These are phyloP conservation scores for Crepidotus variabilis DNA, from an alignment of 768 basidiomycete species.

Conservation along the genomic window DNA sequence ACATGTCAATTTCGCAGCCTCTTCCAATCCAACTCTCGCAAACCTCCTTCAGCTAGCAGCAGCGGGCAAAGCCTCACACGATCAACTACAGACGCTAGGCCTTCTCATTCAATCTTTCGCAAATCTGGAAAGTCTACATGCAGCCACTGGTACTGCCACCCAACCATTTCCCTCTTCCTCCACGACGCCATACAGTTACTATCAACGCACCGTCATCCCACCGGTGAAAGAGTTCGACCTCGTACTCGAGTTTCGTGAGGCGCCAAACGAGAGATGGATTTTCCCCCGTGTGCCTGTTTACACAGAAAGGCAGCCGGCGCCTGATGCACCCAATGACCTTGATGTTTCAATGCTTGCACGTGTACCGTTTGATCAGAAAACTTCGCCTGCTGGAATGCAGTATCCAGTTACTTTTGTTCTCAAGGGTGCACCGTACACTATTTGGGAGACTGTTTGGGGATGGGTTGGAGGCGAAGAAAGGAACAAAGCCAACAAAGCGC, in stretches of 20 bases:
- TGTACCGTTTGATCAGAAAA: conserved; percentile 37
- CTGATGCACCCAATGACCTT: conserved; percentile 14
- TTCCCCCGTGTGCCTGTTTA: conserved; percentile 59
- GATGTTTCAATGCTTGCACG: conserved; percentile 17
- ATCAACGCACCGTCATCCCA: conserved; percentile 12
- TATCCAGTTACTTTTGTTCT: conserved; percentile 44
- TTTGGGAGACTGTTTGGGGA: conserved; percentile 57
- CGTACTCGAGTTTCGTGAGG: conserved; percentile 68
- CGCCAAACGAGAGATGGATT: conserved; percentile 58
- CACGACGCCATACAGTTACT: conserved; percentile 6
- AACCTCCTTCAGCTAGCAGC: conserved; percentile 65
- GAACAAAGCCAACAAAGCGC: conserved; percentile 43
- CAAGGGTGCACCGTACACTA: conserved; percentile 38
- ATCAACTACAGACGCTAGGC: conserved; percentile 65
- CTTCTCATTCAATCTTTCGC: conserved; percentile 71
- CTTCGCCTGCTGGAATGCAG: conserved; percentile 5
- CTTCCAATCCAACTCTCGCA: conserved; percentile 63
- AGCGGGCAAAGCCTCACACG: conserved; percentile 53
- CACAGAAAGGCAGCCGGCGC: conserved; percentile 35
- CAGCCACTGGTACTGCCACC: conserved; percentile 8
- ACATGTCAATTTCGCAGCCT: conserved; percentile 64
- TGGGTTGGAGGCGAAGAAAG: conserved; percentile 61
- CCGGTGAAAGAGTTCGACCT: conserved; percentile 64
- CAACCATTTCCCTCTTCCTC: conserved; percentile 4
- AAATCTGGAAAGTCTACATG: conserved; percentile 38